Percentiles rank a stretch among this genome's conserved stretches.
phyloP scores from a whole-genome alignment of 2,329 filamentous ascomycete species.

The Zymoseptoria passerinii region DNA sequence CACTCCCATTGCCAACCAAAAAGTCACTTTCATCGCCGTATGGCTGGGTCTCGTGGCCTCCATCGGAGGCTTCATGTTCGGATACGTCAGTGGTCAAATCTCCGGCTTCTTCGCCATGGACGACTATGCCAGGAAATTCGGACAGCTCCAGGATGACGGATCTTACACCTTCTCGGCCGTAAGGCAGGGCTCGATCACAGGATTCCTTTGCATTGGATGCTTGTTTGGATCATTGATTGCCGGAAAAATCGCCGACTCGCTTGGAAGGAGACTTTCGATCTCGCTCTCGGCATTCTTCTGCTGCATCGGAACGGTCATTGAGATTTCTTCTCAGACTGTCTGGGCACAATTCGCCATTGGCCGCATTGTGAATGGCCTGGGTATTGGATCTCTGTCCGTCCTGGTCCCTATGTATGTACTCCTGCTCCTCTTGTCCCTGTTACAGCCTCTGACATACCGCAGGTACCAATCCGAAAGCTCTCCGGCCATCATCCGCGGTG shows the following conservation, averaged over 20 bases:
- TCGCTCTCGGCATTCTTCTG: conserved; percentile 40
- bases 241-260: conserved; percentile 46
- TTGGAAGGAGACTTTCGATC: conserved; percentile 41
- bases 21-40: conserved; percentile 31
- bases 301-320: conserved; percentile 36
- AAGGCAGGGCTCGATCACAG: conserved; percentile 34
- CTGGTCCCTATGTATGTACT: conserved; percentile 48
- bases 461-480: conserved; percentile 55
- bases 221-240: conserved; percentile 35
- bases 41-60: conserved; percentile 51
- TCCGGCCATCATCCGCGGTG: conserved; percentile 54
- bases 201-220: conserved; percentile 39
- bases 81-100: conserved; percentile 48
- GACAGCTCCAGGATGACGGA: conserved; percentile 37
- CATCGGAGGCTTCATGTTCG: conserved; percentile 51
- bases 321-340: conserved; percentile 33
- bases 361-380: conserved; percentile 36
- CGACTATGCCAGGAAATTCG: conserved; percentile 52
- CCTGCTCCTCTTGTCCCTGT: too few species aligned
- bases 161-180: conserved; percentile 27
- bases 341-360: conserved; percentile 45
- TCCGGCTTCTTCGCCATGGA: conserved; percentile 38
- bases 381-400: conserved; percentile 42
- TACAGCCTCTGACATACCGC: neutral
- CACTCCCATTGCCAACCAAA: conserved; percentile 16